A percentile compares a stretch with the other conserved stretches of the same genome.
phyloP scores from a whole-genome alignment of 768 basidiomycete species.

The Tricholoma hemisulphureum region DNA sequence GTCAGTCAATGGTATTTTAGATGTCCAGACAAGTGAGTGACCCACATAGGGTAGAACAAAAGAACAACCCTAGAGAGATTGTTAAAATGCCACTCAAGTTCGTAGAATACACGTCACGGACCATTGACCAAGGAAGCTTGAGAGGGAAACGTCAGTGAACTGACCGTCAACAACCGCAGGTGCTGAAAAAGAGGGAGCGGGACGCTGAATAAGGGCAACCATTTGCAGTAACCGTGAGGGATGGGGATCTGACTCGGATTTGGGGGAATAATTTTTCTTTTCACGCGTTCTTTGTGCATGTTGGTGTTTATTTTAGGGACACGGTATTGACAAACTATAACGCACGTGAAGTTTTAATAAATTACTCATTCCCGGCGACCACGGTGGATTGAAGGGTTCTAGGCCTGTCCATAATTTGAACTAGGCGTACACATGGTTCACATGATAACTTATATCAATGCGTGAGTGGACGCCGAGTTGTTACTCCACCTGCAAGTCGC shows the following conservation, averaged over 20 bases:
- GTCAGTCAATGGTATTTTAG: background rate
- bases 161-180: slow-evolving; percentile 72
- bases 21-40: slow-evolving; percentile 7
- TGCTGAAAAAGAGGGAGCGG: slow-evolving; percentile 79
- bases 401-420: too few species aligned
- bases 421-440: background rate
- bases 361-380: background rate
- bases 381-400: background rate
- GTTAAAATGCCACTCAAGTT: slow-evolving; percentile 6
- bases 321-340: background rate
- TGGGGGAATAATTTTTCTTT: slow-evolving; percentile 10
- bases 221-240: slow-evolving; percentile 26
- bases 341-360: background rate
- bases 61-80: slow-evolving; percentile 71
- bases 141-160: slow-evolving; percentile 76
- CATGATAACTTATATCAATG: too few species aligned
- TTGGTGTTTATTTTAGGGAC: slow-evolving; percentile 1
- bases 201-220: slow-evolving; percentile 74
- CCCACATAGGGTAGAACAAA: slow-evolving; percentile 92
- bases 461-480: background rate
- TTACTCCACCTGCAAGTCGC: background rate
- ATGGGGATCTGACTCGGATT: too few species aligned
- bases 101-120: slow-evolving; percentile 30
- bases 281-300: slow-evolving; percentile 22
- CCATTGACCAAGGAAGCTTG: slow-evolving; percentile 82